These are phyloP conservation scores for Lasiosphaeris hirsuta DNA, from an alignment of 495 filamentous ascomycete genomes.

Conservation along the genomic window DNA sequence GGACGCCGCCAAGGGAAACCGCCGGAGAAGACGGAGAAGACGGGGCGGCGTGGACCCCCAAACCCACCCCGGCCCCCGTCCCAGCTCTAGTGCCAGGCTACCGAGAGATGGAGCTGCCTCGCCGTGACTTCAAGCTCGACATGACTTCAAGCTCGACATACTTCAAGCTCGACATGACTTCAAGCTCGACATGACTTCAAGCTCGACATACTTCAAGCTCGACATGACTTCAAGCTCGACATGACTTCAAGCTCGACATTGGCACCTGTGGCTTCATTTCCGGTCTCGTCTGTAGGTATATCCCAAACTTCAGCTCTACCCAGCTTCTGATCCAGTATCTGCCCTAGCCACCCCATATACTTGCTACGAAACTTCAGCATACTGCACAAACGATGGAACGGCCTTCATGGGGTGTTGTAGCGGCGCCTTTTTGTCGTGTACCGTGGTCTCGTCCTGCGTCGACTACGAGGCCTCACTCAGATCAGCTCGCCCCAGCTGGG, in stretches of 20 bases:
- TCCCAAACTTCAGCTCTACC: background rate
- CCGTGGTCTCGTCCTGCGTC: conserved; percentile 17
- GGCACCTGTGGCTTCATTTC: conserved; percentile 13
- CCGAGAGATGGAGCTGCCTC: conserved; percentile 12
- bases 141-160: too few relatives aligned
- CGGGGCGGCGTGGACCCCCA: conserved; percentile 12
- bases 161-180: conserved; percentile 1
- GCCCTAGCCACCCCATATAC: conserved; percentile 7
- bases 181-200: too few relatives aligned
- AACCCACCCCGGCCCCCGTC: conserved; percentile 9
- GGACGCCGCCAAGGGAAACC: conserved; percentile 14
- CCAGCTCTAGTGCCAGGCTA: conserved; percentile 3
- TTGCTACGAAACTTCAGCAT: conserved; percentile 8
- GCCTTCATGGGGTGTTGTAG: conserved; percentile 19
- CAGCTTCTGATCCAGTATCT: background rate
- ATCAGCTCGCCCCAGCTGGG: background rate
- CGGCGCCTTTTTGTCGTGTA: conserved; percentile 9
- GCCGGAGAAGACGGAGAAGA: conserved; percentile 1
- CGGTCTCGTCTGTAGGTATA: conserved; percentile 1
- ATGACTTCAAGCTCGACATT: conserved; percentile 2
- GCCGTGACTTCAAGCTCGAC: conserved; percentile 1
- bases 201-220: too few relatives aligned
- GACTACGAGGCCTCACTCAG: conserved; percentile 9
- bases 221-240: background rate
- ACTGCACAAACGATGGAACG: conserved; percentile 15